A percentile compares a stretch with the other conserved stretches of the same genome.
Evolutionary conservation across 768 basidiomycete species (phyloP).

Genomic region (Calocybe cyanea): DNA sequence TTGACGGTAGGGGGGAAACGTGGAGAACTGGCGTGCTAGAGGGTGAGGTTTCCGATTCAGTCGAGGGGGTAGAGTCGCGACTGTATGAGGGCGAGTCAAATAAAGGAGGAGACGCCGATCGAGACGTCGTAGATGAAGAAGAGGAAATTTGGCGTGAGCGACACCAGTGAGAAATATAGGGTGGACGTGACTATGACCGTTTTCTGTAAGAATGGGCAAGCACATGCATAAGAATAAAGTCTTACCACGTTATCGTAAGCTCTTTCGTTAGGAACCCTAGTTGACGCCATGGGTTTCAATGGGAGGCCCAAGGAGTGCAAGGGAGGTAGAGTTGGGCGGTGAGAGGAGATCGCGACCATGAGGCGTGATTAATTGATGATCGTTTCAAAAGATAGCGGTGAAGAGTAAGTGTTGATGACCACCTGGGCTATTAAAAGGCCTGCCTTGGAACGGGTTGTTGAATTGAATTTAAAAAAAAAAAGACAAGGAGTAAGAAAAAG

Average conservation of each 20-base stretch:
- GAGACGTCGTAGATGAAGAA: slow-evolving; percentile 36
- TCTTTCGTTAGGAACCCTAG: slow-evolving; percentile 7
- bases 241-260: slow-evolving; percentile 18
- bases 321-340: slow-evolving; percentile 51
- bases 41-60: slow-evolving; percentile 11
- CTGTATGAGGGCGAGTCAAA: slow-evolving; percentile 14
- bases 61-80: slow-evolving; percentile 1
- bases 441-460: slow-evolving; percentile 34
- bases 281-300: slow-evolving; percentile 19
- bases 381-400: slow-evolving; percentile 7
- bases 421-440: slow-evolving; percentile 35
- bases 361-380: slow-evolving; percentile 5
- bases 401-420: slow-evolving; percentile 27
- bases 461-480: slow-evolving; percentile 14
- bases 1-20: slow-evolving; percentile 21
- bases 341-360: slow-evolving; percentile 18
- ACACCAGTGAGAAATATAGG: slow-evolving; percentile 14
- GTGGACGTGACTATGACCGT: too few species aligned
- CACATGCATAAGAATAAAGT: slow-evolving; percentile 11
- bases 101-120: slow-evolving; percentile 32
- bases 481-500: slow-evolving; percentile 18
- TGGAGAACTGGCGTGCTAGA: slow-evolving; percentile 31
- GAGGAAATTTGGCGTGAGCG: slow-evolving; percentile 31
- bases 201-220: slow-evolving; percentile 16
- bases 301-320: slow-evolving; percentile 44